Base-by-base conservation (phyloP, 768 basidiomycete species). In the Boletus speciosus region DNA sequence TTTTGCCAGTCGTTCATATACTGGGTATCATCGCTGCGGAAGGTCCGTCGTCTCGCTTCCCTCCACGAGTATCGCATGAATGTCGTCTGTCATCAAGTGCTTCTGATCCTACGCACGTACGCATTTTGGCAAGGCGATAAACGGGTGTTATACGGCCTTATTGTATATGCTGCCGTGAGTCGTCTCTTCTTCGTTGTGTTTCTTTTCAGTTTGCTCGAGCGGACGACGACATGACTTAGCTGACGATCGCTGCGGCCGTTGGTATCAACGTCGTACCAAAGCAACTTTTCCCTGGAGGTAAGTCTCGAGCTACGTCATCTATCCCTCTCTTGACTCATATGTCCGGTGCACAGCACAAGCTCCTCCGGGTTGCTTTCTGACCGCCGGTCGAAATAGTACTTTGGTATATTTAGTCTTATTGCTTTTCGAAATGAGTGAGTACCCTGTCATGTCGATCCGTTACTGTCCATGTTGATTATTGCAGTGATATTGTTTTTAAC, bases 101-200 rank as follows among this genome's bases (percentile, higher is more conserved):
- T 64, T 32, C 49, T 64, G 3, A 6, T 56, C 42, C 19, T 63
- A 19, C 60, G 57, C 51, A 66, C 62, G 9, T 63, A 55, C 29
- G 63, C 63, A 1, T 66, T 59, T 14, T 64, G 62, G 62, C 39
- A 55, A 27, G 37, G 57, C 8, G 29, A 58, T 29, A 64, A 45
- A 29, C 27, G 41, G 8, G 11, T 64, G 4, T 41, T 54, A 25
- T 59, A 46, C 23, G 60, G 54, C 25, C 61, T 66, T 21, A 11
- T 45, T 9, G 5, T 21, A n/a, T 66, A 56, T 6, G 44, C 23
- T 31, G 6, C 4, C 1, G 63, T 66, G 31, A 50, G 58, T 49
- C 6, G 23, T 14, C n/a, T 29, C 15, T 19, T 15, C 34, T 4
- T 29, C 32, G 6, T 23, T 21, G 25, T 11, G n/a, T 36, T 31